These are phyloP conservation scores for Grosmannia serpens DNA, from an alignment of 2,329 filamentous ascomycete genomes.

Conservation along the genomic window DNA sequence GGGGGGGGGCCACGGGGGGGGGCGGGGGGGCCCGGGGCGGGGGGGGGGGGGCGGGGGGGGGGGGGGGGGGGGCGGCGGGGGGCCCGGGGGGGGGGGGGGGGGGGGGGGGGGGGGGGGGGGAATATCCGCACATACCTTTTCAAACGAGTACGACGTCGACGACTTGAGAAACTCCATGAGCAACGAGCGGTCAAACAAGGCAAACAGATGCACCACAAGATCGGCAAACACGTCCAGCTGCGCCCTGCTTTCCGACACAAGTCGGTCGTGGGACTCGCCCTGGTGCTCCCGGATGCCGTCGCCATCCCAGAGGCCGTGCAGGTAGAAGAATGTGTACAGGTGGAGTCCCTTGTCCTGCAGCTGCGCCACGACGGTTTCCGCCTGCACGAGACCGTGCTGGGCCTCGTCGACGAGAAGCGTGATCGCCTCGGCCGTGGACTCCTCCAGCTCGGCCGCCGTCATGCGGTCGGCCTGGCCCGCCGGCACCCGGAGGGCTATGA, in stretches of 20 bases:
- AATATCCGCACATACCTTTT: slow-evolving; percentile 37
- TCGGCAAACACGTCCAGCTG: slow-evolving; percentile 83
- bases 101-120: neutral
- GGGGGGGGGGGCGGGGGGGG: too few relatives aligned
- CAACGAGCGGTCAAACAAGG: slow-evolving; percentile 65
- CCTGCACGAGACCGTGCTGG: slow-evolving; percentile 73
- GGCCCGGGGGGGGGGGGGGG: too few relatives aligned
- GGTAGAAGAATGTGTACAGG: slow-evolving; percentile 84
- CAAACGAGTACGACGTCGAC: slow-evolving; percentile 81
- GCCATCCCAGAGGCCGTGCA: slow-evolving; percentile 75
- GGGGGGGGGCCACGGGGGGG: too few relatives aligned
- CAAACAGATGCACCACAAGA: slow-evolving; percentile 75
- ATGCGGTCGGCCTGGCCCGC: slow-evolving; percentile 56
- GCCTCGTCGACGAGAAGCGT: slow-evolving; percentile 82
- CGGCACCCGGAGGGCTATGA: slow-evolving; percentile 78
- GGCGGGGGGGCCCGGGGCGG: too few relatives aligned
- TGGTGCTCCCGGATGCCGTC: slow-evolving; percentile 47
- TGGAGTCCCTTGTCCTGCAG: slow-evolving; percentile 55
- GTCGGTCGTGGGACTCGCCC: slow-evolving; percentile 42
- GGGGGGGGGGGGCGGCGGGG: too few relatives aligned
- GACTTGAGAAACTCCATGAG: slow-evolving; percentile 80
- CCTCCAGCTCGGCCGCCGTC: slow-evolving; percentile 59
- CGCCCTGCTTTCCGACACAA: slow-evolving; percentile 48
- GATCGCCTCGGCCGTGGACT: slow-evolving; percentile 72
- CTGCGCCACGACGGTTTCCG: slow-evolving; percentile 67